Evolutionary conservation across 2,329 filamentous ascomycete genomes (phyloP).

Genomic region (Endocalyx cinctus): DNA sequence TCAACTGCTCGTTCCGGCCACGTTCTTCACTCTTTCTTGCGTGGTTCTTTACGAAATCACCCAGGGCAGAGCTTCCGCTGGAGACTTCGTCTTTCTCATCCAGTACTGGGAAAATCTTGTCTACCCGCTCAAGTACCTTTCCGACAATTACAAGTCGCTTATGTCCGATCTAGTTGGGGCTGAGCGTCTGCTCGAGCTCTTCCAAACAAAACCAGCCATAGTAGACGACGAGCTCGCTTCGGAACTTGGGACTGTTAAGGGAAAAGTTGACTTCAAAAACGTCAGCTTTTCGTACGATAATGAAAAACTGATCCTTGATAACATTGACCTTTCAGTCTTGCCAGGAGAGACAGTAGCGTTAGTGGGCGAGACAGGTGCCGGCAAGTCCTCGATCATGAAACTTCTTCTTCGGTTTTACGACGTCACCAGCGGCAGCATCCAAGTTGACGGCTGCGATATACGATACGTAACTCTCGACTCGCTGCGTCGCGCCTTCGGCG

Average conservation of each 20-base stretch:
- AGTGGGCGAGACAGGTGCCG: conserved; percentile 58
- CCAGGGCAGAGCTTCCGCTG: conserved; percentile 44
- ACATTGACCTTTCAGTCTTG: conserved; percentile 42
- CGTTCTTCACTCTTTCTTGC: conserved; percentile 14
- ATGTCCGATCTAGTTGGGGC: conserved; percentile 55
- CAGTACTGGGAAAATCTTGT: conserved; percentile 55
- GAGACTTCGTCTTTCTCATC: conserved; percentile 60
- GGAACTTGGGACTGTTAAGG: conserved; percentile 38
- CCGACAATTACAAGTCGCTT: conserved; percentile 10
- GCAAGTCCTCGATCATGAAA: conserved; percentile 59
- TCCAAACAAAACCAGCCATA: conserved; percentile 54
- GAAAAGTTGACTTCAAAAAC: conserved; percentile 48
- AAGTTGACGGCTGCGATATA: conserved; percentile 56
- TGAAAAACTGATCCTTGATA: conserved; percentile 44
- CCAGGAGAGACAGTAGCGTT: conserved; percentile 55
- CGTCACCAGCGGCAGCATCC: conserved; percentile 47
- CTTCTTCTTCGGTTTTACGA: conserved; percentile 59
- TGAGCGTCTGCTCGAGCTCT: conserved; percentile 53
- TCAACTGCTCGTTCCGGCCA: conserved; percentile 42
- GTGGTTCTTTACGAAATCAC: conserved; percentile 39
- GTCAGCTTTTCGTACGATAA: conserved; percentile 53
- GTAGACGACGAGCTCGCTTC: conserved; percentile 40
- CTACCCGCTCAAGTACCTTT: conserved; percentile 33
- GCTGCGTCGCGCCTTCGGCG: conserved; percentile 53
- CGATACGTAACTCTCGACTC: conserved; percentile 53